Evolutionary conservation across 768 basidiomycete genomes (phyloP), one percentile per base, ranked within the genome.

Genomic region (Lactarius tabidus): DNA sequence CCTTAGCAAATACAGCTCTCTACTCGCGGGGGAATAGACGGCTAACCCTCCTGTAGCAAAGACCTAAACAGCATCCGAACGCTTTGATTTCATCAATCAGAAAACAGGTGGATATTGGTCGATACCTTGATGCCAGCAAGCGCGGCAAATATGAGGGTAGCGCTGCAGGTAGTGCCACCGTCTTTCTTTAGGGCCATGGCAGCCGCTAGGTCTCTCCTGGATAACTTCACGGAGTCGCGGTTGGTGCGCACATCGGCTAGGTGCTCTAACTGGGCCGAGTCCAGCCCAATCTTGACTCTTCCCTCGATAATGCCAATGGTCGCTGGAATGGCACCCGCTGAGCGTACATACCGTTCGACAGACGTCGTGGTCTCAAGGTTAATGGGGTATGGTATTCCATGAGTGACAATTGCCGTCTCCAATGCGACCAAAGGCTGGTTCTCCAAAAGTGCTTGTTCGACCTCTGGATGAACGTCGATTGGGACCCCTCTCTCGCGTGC

Each of bases 1-100:
- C 60, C 60, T 12, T 23, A 35, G 26, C 48, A 35, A 63, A 52
- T 6, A 53, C 29, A 48, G 28, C 15, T 18, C 15, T 18, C 38
- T 54, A 54, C 38, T 3, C 31, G 51, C 57, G 51, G 70, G 38
- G 45, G 55, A 39, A n/a, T 29, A n/a, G 17, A 36, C 31, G 61
- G 58, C 83, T 76, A 75, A 90, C 90, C 95, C 96, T 71, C 96
- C 96, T 2, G 96, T 99, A 20, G 91, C 85, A 76, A 95, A 94
- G 12, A 93, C 82, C 91, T 93, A 52, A 54, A 57, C 38, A 41
- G 28, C 2, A 12, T 33, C 43, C 56, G 69, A 33, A 39, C 41
- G 39, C 28, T 36, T 69, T 28, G 72, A 28, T 36, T 69, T 28
- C 72, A 28, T 54, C 20, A 51, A 73, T 38, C 29, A 65, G 36